Conservation (phyloP, 1,284 basidiomycete genomes). For the Athelia psychrophila region DNA sequence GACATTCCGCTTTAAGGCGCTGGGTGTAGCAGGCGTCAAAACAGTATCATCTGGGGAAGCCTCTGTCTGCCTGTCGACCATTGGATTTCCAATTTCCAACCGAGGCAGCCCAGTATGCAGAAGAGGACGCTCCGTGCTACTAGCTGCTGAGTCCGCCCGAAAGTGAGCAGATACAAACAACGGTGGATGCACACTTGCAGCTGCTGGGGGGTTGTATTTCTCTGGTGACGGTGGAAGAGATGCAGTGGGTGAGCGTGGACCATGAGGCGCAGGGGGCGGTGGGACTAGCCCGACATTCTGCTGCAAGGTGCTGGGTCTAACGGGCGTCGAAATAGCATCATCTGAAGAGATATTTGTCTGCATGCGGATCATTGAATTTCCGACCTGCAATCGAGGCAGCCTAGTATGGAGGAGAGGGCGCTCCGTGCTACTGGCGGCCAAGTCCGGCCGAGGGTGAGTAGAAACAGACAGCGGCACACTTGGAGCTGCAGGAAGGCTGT, state of each 20-base stretch:
- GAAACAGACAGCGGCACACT: conserved; percentile 1
- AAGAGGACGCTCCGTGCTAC: conserved; percentile 11
- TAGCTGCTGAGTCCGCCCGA: conserved; percentile 16
- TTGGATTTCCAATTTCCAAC: conserved; percentile 23
- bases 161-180: conserved; percentile 11
- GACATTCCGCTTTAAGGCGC: too few species aligned
- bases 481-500: background rate
- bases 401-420: conserved; percentile 10
- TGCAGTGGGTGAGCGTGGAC: conserved; percentile 58
- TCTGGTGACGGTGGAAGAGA: conserved; percentile 46
- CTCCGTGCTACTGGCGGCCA: conserved; percentile 10
- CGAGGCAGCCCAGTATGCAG: conserved; percentile 16
- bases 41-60: conserved; percentile 32
- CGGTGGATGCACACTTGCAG: too few species aligned
- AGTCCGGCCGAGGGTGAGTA: conserved; percentile 17
- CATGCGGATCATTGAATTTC: conserved; percentile 8
- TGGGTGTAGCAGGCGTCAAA: conserved; percentile 46
- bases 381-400: conserved; percentile 27
- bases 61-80: conserved; percentile 13
- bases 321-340: conserved; percentile 29
- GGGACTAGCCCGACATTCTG: conserved; percentile 40
- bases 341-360: conserved; percentile 20
- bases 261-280: conserved; percentile 63
- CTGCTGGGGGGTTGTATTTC: background rate
- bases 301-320: conserved; percentile 53